Base-by-base conservation (phyloP, 805 yeast species). In the Candida takata region DNA sequence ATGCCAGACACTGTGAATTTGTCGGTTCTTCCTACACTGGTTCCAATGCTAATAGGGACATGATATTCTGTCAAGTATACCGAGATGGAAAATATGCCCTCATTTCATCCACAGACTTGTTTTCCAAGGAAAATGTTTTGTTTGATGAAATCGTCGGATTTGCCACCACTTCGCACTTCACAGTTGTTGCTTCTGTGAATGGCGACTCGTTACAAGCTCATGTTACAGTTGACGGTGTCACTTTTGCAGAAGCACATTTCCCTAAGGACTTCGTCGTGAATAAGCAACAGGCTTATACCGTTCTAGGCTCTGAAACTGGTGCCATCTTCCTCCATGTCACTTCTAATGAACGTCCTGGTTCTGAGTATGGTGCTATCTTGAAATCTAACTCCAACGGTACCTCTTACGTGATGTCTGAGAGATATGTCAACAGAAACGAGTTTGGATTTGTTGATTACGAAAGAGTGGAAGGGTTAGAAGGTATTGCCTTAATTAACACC, bases 381-480 rank as follows among this genome's bases (percentile, higher is more conserved):
- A 90, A 90, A 52, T 85, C 95, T 1, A 88, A 90, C 57, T 83
- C 83, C 13, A 85, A 87, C 49, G 98, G 98, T 42, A 86, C 97
- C 0, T 75, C 84, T 4, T 88, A 84, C 57, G 86, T 82, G 2
- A 60, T 77, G 19, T 65, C 87, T 4, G 68, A 83, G 45, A 70
- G 69, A 9, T 60, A 73, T 36, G 96, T 86, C n/a, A 92, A 90
- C 58, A 68, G 97, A 49, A 75, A 87, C 43, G 42, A 43, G 4
- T 45, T 40, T 3, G 97, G 97, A 0, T 87, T 58, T 61, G 96
- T 85, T 35, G 98, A 90, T 58, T 88, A 78, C 58, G 97, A 92
- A 53, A 75, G 79, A 44, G 69, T 87, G 43, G 79, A 77, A 45
- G 84, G 85, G 2, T 58, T 88, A 6, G 97, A 90, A 56, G 98